Evolutionary conservation across 2,329 filamentous ascomycete species (phyloP), one percentile per base, ranked within the genome.

Genomic region (Ascochyta koolunga): DNA sequence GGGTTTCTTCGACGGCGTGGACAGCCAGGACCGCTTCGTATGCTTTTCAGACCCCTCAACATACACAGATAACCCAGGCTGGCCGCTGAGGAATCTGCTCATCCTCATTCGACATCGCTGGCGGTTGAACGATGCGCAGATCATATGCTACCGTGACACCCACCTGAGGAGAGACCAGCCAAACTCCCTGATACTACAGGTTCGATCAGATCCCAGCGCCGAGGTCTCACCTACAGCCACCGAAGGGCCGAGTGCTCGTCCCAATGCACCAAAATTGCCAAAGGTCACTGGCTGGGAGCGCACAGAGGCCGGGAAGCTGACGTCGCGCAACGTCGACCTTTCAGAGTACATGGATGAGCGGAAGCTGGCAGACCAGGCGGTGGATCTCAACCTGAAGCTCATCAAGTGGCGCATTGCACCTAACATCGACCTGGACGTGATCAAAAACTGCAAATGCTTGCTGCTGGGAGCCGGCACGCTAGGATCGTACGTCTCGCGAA

Each of bases 321-420:
- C 86, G 16, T 87, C 90, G 15, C 87, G 90, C 61, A 83, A 89
- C 16, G 91, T 91, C 13, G 91, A 96, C 67, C 81, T 99, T 8
- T 89, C 89, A 18, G 91, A 95, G 66, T 96, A 96, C 66, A 93
- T 99, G 89, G 93, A 99, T 69, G 93, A 95, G 6, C 80, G 83
- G 29, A 87, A 88, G 64, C 80, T 98, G 16, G 95, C 95, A 19
- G 93, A 98, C 70, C 92, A 96, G 72, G 92, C 93, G 0, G 93
- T 98, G 9, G 95, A 99, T 69, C 82, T 99, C 54, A 99, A 99
- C 69, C 81, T 98, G 56, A 98, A 98, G 77, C 83, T 99, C 53
- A 99, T 99, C 88, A 99, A 97, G 78, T 99, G 95, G 95, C 88
- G 95, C 33, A 91, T 99, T 66, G 91, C 92, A 7, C 95, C 95